Base-by-base conservation (phyloP, 1,139 yeast species). In the Geotrichum cucujoidarum region DNA sequence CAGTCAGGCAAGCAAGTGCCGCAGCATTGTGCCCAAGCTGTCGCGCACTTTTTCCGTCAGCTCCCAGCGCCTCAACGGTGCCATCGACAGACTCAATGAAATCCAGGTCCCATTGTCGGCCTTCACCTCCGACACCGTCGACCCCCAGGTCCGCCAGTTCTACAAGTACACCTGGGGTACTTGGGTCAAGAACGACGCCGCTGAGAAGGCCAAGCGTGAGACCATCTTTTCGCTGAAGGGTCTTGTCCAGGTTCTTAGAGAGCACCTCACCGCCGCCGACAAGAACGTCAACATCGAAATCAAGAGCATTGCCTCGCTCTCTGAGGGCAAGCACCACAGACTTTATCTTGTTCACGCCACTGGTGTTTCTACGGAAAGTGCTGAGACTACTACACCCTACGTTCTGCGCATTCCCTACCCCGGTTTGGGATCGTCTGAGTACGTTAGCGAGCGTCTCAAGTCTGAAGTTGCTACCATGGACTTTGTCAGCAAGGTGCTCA, bases 401-500 rank as follows among this genome's bases (percentile, higher is more conserved):
- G 78, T 87, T 20, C 74, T 92, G 64, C 78, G 97, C 65, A 77
- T 92, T 49, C 97, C 98, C 13, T 92, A 92, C 64, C 49, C 53
- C 17, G 78, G 83, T 42, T 54, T 69, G 29, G 73, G 78, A 39
- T 76, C 85, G 20, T 80, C 78, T 50, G 77, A 74, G 54, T 79
- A 84, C 49, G 77, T 84, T 48, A 71, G 78, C 40, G 73, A 79
- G 54, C 81, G 87, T 56, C 73, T 92, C 60, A 82, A 83, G 64
- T 81, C 92, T 65, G 98, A 92, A 67, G 96, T 83, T 41, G 98
- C 98, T 20, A 90, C 97, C 1, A 72, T 85, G 72, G 97, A 90
- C 65, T 90, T 86, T 64, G 74, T 83, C 48, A 66, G 73, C 45
- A 81, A 80, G 57, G 50, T 48, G 7, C 33, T 50, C 25, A 40